Evolutionary conservation across 2,329 filamentous ascomycete genomes (phyloP).

Genomic region (Penicillium palitans): DNA sequence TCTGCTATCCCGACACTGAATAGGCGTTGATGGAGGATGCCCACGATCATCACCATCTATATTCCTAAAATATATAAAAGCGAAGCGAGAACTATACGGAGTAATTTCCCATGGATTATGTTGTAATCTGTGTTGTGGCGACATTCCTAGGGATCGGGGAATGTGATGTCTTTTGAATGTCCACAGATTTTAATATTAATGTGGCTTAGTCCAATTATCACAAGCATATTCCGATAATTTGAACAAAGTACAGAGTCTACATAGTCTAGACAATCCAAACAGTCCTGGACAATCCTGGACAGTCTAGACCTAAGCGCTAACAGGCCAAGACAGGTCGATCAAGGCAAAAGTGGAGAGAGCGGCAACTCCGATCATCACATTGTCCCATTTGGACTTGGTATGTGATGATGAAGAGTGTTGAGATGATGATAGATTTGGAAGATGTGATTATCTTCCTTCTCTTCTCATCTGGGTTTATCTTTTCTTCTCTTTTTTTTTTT

Average conservation of each 20-base stretch:
- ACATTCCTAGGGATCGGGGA: not conserved
- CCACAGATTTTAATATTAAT: not conserved
- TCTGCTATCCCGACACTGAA: not conserved
- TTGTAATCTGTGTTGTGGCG: not conserved
- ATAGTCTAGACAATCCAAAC: not conserved
- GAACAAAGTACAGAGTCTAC: too few relatives aligned
- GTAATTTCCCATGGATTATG: not conserved
- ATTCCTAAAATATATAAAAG: not conserved
- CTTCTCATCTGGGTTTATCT: not conserved
- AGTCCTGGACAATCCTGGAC: not conserved
- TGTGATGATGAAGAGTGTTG: not conserved
- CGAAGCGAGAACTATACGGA: not conserved
- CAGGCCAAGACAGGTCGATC: not conserved
- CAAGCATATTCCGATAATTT: not conserved
- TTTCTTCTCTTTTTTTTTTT: not conserved
- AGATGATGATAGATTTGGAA: not conserved
- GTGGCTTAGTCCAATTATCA: not conserved
- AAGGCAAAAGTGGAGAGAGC: not conserved
- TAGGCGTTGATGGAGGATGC: not conserved
- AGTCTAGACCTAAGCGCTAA: not conserved
- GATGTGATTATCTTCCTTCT: not conserved
- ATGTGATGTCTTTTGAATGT: not conserved
- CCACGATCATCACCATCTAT: not conserved
- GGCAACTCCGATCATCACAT: not conserved
- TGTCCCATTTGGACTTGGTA: not conserved